Evolutionary conservation across 805 yeast genomes (phyloP).

Genomic region (Pichia manshurica): DNA sequence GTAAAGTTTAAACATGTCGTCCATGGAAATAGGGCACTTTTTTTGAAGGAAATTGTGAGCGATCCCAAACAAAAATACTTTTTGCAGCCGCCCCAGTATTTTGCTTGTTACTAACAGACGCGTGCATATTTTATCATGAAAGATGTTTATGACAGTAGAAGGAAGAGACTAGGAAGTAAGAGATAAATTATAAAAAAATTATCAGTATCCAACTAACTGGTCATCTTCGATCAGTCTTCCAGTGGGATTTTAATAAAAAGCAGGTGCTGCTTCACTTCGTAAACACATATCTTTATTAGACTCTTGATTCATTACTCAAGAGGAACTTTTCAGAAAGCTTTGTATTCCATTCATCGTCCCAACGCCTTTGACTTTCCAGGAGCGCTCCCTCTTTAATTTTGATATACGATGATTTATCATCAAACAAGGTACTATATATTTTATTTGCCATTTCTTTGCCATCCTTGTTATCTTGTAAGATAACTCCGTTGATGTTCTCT

Average conservation of each 20-base stretch:
- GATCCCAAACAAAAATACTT: too few relatives aligned
- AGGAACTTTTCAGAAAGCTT: constrained; percentile 35
- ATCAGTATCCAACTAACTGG: too few relatives aligned
- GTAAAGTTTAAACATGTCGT: neutral
- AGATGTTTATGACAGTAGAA: too few relatives aligned
- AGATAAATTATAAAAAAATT: too few relatives aligned
- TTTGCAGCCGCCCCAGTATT: too few relatives aligned
- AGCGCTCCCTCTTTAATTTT: constrained; percentile 63
- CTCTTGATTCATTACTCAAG: neutral
- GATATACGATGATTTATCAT: constrained; percentile 21
- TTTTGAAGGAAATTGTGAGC: neutral
- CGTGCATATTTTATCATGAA: too few relatives aligned
- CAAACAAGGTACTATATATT: constrained; percentile 28
- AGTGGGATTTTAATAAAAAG: too few relatives aligned
- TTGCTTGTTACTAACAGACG: too few relatives aligned
- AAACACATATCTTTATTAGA: neutral
- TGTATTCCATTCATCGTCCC: constrained; percentile 73
- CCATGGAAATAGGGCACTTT: constrained; percentile 2
- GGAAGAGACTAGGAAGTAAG: too few relatives aligned
- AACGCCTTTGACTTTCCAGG: constrained; percentile 57
- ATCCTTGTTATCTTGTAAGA: constrained; percentile 35
- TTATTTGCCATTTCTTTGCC: constrained; percentile 40
- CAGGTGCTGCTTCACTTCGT: too few relatives aligned
- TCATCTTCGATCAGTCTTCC: too few relatives aligned
- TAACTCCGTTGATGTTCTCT: constrained; percentile 63